Percentiles rank a stretch among this genome's conserved stretches.
Evolutionary conservation across 169 alveolate genomes (phyloP).

Genomic region (Eimeria necatrix): DNA sequence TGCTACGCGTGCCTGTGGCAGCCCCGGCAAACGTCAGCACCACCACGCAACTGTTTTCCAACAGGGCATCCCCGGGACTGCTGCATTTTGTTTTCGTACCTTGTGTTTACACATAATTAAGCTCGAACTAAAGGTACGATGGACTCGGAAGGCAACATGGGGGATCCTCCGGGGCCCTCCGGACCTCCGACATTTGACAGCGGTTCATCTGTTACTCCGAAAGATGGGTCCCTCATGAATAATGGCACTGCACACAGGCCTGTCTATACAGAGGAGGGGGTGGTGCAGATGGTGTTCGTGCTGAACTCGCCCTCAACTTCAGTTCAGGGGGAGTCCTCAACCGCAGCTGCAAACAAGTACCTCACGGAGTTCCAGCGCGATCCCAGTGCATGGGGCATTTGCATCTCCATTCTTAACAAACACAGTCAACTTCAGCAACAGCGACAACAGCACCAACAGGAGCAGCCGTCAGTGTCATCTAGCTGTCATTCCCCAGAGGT

Average conservation of each 20-base stretch:
- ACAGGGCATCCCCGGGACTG: background rate
- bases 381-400: slow-evolving; percentile 78
- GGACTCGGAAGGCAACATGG: slow-evolving; percentile 55
- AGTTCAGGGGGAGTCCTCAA: slow-evolving; percentile 7
- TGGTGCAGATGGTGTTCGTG: slow-evolving; percentile 41
- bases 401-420: slow-evolving; percentile 77
- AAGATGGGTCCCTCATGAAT: background rate
- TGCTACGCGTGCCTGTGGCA: background rate
- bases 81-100: background rate
- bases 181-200: background rate
- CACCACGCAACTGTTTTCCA: background rate
- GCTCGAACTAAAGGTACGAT: background rate
- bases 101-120: background rate
- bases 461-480: background rate
- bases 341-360: slow-evolving; percentile 72
- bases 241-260: background rate
- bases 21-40: background rate
- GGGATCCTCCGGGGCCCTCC: slow-evolving; percentile 36
- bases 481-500: background rate
- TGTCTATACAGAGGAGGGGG: slow-evolving; percentile 49
- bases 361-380: slow-evolving; percentile 79
- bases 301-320: slow-evolving; percentile 17
- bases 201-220: background rate
- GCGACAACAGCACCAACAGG: background rate
- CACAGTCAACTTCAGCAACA: slow-evolving; percentile 4